Conservation (phyloP, 495 filamentous ascomycete genomes). For the Aspergillus asperescens region DNA sequence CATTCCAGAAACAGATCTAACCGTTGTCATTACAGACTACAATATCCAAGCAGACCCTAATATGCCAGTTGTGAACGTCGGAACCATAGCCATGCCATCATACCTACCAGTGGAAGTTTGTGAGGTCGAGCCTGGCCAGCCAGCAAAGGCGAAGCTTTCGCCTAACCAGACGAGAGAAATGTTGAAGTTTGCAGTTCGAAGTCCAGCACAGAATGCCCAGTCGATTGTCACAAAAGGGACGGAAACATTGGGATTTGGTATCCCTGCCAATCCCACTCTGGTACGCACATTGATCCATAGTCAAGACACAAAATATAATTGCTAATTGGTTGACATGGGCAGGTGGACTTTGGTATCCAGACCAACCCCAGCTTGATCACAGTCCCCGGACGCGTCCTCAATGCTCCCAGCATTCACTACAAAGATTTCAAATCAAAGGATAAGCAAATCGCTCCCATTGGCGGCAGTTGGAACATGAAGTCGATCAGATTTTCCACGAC, state of each 20-base stretch:
- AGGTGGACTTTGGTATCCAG: constrained; percentile 52
- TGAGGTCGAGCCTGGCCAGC: constrained; percentile 60
- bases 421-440: constrained; percentile 20
- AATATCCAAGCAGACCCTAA: constrained; percentile 33
- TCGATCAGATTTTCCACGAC: constrained; percentile 39
- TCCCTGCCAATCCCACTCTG: constrained; percentile 5
- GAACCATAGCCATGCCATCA: constrained; percentile 49
- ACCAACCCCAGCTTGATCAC: constrained; percentile 54
- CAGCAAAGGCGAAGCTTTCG: constrained; percentile 46
- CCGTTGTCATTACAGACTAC: constrained; percentile 32
- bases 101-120: constrained; percentile 67
- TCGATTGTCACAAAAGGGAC: constrained; percentile 57
- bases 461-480: constrained; percentile 55
- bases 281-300: constrained; percentile 1
- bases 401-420: constrained; percentile 51
- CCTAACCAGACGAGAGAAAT: constrained; percentile 56
- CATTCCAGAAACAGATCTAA: background rate
- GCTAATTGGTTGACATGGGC: background rate
- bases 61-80: constrained; percentile 67
- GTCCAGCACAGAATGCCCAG: constrained; percentile 57
- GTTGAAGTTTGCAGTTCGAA: constrained; percentile 64
- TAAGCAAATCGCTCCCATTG: constrained; percentile 21
- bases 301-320: background rate
- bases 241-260: constrained; percentile 39
- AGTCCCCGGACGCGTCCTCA: constrained; percentile 58